Evolutionary conservation across 2,329 filamentous ascomycete genomes (phyloP).

Genomic region (Bipolaris sorokiniana): DNA sequence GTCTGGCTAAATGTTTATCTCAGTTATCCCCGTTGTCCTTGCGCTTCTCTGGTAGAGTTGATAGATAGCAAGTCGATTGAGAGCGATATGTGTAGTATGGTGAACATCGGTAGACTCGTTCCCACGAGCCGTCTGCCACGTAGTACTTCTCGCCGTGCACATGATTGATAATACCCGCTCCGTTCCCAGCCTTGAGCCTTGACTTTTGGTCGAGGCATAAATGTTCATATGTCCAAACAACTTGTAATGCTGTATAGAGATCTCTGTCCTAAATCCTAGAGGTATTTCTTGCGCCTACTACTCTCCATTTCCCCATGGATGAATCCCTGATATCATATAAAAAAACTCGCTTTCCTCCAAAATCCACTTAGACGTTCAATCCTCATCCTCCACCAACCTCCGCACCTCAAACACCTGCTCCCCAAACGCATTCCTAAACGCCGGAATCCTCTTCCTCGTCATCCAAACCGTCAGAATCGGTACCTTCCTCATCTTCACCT

Average conservation of each 20-base stretch:
- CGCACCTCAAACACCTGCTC: constrained; percentile 23
- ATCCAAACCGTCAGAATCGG: constrained; percentile 34
- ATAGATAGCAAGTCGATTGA: not conserved
- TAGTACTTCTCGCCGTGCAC: too few species aligned
- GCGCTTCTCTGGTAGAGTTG: too few species aligned
- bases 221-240: not conserved
- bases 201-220: not conserved
- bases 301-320: not conserved
- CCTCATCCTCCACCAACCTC: constrained; percentile 6
- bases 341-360: not conserved
- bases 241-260: too few species aligned
- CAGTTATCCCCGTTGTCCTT: too few species aligned
- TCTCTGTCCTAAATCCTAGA: not conserved
- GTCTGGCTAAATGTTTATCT: too few species aligned
- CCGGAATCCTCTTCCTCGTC: constrained; percentile 22
- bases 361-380: not conserved
- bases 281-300: not conserved
- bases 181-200: not conserved
- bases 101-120: not conserved
- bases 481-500: constrained; percentile 10
- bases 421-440: constrained; percentile 26
- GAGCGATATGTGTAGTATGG: not conserved
- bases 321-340: not conserved
- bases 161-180: not conserved
- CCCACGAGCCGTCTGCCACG: not conserved